Conservation (phyloP, 2,329 filamentous ascomycete species). For the Penicillium sp. region DNA sequence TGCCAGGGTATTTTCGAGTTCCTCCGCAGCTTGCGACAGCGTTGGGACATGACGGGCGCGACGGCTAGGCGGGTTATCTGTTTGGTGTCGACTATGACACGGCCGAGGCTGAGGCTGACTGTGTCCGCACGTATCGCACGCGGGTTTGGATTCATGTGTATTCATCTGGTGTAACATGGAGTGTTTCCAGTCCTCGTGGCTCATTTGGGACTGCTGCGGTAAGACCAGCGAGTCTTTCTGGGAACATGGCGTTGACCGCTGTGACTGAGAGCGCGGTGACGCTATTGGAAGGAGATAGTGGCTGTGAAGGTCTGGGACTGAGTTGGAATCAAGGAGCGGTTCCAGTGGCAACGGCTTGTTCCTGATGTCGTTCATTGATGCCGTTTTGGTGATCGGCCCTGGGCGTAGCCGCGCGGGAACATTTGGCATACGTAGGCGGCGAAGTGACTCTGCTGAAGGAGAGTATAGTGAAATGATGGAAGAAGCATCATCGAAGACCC, state of each 20-base stretch:
- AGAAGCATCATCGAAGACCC: conserved; percentile 38
- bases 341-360: conserved; percentile 45
- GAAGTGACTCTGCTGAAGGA: not conserved
- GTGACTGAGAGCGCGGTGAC: not conserved
- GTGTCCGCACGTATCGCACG: not conserved
- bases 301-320: conserved; percentile 27
- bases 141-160: not conserved
- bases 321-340: conserved; percentile 33
- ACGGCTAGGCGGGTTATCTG: conserved; percentile 4
- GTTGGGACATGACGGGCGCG: conserved; percentile 20
- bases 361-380: conserved; percentile 29
- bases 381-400: conserved; percentile 16
- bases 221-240: not conserved
- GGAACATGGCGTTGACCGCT: not conserved
- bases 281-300: not conserved
- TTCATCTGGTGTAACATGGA: not conserved
- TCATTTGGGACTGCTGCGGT: not conserved
- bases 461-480: conserved; percentile 6
- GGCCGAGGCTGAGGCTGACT: not conserved
- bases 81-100: conserved; percentile 8
- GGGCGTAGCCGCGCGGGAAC: not conserved
- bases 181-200: not conserved
- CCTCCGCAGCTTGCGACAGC: conserved; percentile 36
- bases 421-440: not conserved
- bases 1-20: conserved; percentile 27